phyloP scores from a whole-genome alignment of 1,284 basidiomycete species.

The Leccinum griseonigrum region DNA sequence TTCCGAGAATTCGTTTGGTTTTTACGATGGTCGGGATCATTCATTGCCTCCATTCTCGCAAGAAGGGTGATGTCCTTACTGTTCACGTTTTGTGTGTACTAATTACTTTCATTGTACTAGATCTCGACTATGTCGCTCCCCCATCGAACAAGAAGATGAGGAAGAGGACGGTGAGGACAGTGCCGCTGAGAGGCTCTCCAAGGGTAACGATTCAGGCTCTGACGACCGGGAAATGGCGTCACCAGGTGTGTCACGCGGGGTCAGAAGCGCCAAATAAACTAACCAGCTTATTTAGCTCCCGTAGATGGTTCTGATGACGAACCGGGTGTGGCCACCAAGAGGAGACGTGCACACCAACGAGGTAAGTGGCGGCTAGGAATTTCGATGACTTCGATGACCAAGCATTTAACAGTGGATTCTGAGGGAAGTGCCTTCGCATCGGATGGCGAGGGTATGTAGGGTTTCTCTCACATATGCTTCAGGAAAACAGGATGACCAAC shows the following conservation, averaged over 20 bases:
- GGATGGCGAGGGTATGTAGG: not conserved
- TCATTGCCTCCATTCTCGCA: not conserved
- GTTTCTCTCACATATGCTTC: too few relatives aligned
- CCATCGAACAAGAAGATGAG: not conserved
- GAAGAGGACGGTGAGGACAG: not conserved
- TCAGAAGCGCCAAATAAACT: too few relatives aligned
- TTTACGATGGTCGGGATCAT: not conserved
- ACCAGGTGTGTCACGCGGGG: not conserved
- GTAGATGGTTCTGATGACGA: not conserved
- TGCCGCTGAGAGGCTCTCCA: too few relatives aligned
- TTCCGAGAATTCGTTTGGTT: not conserved
- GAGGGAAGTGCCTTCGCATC: not conserved
- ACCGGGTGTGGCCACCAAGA: not conserved
- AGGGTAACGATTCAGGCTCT: not conserved
- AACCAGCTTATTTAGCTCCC: not conserved
- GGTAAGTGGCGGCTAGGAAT: not conserved
- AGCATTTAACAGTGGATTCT: not conserved
- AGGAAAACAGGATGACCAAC: too few relatives aligned
- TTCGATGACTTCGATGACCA: not conserved
- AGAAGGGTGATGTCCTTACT: not conserved
- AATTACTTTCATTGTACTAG: too few relatives aligned
- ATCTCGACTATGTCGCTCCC: not conserved
- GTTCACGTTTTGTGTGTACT: not conserved
- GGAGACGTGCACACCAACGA: not conserved
- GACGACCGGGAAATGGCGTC: not conserved